These are phyloP conservation scores for Exophiala xenobiotica DNA, from an alignment of 2,329 filamentous ascomycete species.

Conservation along the genomic window DNA sequence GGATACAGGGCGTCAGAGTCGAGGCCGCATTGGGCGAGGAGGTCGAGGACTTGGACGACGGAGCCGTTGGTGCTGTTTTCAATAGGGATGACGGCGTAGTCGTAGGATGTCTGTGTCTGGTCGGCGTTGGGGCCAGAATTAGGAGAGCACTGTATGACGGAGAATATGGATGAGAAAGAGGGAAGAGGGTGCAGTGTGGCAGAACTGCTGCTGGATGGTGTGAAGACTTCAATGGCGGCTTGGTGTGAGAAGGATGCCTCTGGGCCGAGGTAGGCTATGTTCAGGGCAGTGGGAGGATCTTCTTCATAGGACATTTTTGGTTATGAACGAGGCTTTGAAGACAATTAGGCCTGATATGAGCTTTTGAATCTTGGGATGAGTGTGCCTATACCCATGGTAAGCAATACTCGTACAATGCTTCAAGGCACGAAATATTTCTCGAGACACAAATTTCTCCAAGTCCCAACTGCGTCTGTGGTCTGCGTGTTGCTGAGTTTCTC, in stretches of 20 bases:
- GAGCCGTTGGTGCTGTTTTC: constrained; percentile 95
- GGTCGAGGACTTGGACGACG: constrained; percentile 85
- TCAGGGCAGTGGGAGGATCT: not conserved
- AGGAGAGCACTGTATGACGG: constrained; percentile 58
- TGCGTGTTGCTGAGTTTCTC: not conserved
- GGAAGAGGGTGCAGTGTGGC: constrained; percentile 20
- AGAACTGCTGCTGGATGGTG: constrained; percentile 17
- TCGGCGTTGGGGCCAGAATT: too few relatives aligned
- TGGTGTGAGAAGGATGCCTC: constrained; percentile 69
- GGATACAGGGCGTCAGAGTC: constrained; percentile 50
- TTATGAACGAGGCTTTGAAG: not conserved
- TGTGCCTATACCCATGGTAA: too few relatives aligned
- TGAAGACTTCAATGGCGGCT: constrained; percentile 43
- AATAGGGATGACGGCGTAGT: constrained; percentile 83
- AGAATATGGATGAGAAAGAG: constrained; percentile 29
- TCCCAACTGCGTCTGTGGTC: too few relatives aligned
- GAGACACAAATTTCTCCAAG: too few relatives aligned
- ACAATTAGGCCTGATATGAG: not conserved
- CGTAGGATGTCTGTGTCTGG: constrained; percentile 42
- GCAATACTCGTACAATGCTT: not conserved
- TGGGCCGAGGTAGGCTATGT: constrained; percentile 60
- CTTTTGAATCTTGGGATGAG: too few relatives aligned
- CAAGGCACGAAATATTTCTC: not conserved
- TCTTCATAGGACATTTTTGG: not conserved
- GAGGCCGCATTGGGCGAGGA: constrained; percentile 72